Base-by-base conservation (phyloP, 176 grass and related monocot species). In the Luzula sylvatica region DNA sequence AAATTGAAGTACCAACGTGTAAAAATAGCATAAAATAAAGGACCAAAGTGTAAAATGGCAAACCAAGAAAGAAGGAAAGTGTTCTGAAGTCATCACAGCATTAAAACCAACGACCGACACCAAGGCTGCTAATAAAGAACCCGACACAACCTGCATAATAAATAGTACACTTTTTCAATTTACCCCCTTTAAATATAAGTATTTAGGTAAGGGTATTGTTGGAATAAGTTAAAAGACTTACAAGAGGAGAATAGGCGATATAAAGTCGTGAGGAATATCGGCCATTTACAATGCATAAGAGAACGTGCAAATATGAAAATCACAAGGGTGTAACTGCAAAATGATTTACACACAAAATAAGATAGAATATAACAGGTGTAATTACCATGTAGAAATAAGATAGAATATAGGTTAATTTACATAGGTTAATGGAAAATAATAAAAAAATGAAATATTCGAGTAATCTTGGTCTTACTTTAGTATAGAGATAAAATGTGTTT, bases 311-410 rank as follows among this genome's bases (percentile, higher is more conserved):
- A 28, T 18, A 38, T 22, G 42, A 65, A 15, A 54, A 43, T 50
- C 53, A 2, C 38, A 0, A 15, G 54, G 11, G 35, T 55, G 11
- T 55, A 28, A 26, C 75, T 72, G 68, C 4, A 75, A 59, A 72
- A 72, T 65, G 40, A 60, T 63, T 46, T 20, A n/a, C n/a, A n/a
- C 32, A 56, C 29, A 66, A 30, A 61, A 73, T 55, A 29, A 53
- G 16, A 68, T 39, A 25, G 26, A 18, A 64, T 16, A 46, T 38
- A 26, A 18, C 8, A 23, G 70, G 27, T 21, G 61, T 12, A 17
- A 23, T 77, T 99, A 99, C 93, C 93, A 99, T 99, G 86, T 99
- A 99, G 72, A 99, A 99, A 68, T 92, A 99, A 15, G 93, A 72
- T 78, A 78, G 93, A 69, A 68, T 25, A 80, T 56, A 11, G 67